Conservation (phyloP, 225 moss, liverwort and hornwort genomes). For the Sphagnum contortum region DNA sequence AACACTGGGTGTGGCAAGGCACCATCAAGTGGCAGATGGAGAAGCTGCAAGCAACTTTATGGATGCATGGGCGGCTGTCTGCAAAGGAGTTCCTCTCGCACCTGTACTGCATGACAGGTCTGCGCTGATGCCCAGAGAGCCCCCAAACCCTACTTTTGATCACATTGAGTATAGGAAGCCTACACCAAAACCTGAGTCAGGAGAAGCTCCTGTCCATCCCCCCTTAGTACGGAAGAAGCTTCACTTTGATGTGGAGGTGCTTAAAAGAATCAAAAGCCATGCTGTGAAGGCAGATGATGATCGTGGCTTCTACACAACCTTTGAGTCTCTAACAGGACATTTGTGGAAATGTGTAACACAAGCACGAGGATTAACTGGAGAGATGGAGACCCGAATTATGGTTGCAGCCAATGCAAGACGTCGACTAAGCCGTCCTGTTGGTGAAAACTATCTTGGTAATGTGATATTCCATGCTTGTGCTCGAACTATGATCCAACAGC, state of each 20-base stretch:
- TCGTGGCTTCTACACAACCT: constrained; percentile 50
- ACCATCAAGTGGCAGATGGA: constrained; percentile 89
- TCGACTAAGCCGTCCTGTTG: constrained; percentile 31
- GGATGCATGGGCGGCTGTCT: constrained; percentile 59
- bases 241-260: constrained; percentile 43
- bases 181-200: constrained; percentile 15
- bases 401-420: constrained; percentile 70
- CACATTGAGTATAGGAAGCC: constrained; percentile 70
- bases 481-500: constrained; percentile 27
- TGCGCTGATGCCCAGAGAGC: constrained; percentile 45
- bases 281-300: constrained; percentile 43
- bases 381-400: constrained; percentile 42
- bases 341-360: constrained; percentile 73
- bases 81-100: constrained; percentile 25
- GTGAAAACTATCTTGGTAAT: constrained; percentile 69
- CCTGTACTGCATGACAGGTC: constrained; percentile 57
- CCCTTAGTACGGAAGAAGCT: constrained; percentile 53
- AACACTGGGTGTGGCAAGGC: constrained; percentile 72
- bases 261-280: constrained; percentile 52
- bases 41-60: constrained; percentile 65
- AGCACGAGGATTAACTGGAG: constrained; percentile 57
- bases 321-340: constrained; percentile 76
- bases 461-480: constrained; percentile 84
- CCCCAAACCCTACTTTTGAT: constrained; percentile 52
- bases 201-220: constrained; percentile 10